Percentiles rank a stretch among this genome's conserved stretches.
These are phyloP conservation scores for Saccharomyces hybrid DNA, from an alignment of 1,139 yeast genomes.

Conservation along the genomic window DNA sequence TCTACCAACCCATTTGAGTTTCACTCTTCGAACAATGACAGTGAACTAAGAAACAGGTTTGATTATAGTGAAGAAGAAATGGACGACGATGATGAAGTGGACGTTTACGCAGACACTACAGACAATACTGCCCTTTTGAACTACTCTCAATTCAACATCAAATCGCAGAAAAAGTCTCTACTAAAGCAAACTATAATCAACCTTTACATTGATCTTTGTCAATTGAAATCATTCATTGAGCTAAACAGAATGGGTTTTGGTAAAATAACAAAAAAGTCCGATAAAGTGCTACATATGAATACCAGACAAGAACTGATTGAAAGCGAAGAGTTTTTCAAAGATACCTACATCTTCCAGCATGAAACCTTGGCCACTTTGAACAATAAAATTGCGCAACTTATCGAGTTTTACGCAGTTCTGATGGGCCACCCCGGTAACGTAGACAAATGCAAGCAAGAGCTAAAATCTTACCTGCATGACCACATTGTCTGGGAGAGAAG, in stretches of 20 bases:
- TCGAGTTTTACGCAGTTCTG: slow-evolving; percentile 40
- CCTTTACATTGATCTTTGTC: slow-evolving; percentile 52
- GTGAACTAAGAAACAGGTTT: slow-evolving; percentile 9
- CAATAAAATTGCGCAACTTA: slow-evolving; percentile 40
- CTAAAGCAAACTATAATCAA: slow-evolving; percentile 50
- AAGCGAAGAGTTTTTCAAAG: slow-evolving; percentile 37
- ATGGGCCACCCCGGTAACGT: slow-evolving; percentile 24
- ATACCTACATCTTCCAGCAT: slow-evolving; percentile 41
- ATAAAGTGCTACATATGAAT: slow-evolving; percentile 47
- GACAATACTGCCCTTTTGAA: slow-evolving; percentile 34
- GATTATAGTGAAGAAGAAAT: slow-evolving; percentile 26
- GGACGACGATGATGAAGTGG: slow-evolving; percentile 30
- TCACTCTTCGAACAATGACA: neutral
- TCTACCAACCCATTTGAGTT: neutral
- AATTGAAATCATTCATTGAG: slow-evolving; percentile 58
- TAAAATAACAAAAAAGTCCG: slow-evolving; percentile 63
- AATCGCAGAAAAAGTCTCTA: slow-evolving; percentile 40
- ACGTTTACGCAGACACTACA: slow-evolving; percentile 26
- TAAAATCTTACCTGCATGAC: slow-evolving; percentile 57
- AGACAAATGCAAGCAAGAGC: slow-evolving; percentile 29
- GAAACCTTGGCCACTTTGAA: slow-evolving; percentile 41
- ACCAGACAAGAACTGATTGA: slow-evolving; percentile 41
- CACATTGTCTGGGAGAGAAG: slow-evolving; percentile 72
- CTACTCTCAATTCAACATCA: slow-evolving; percentile 32
- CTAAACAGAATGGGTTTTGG: slow-evolving; percentile 60